phyloP scores from a whole-genome alignment of 495 filamentous ascomycete genomes.

The Talaromyces trachyspermus region DNA sequence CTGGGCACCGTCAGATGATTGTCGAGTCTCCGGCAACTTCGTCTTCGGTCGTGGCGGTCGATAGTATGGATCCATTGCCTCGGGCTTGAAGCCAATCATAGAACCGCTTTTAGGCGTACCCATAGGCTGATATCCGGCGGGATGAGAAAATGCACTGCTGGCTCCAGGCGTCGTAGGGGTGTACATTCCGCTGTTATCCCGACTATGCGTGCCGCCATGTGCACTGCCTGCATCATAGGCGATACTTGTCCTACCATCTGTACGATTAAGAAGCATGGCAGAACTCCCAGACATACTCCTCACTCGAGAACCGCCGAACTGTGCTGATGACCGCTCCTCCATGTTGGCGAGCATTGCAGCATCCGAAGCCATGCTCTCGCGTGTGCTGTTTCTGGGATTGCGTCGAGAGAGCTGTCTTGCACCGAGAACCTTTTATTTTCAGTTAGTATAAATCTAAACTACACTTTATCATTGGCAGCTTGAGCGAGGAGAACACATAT shows the following conservation, averaged over 20 bases:
- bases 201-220: conserved; percentile 38
- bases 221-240: conserved; percentile 40
- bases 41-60: conserved; percentile 68
- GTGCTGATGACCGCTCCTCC: conserved; percentile 57
- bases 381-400: conserved; percentile 51
- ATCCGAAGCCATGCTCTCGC: conserved; percentile 72
- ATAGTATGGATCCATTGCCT: conserved; percentile 68
- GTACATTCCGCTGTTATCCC: conserved; percentile 43
- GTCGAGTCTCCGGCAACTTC: conserved; percentile 45
- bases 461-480: too few relatives aligned
- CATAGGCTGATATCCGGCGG: conserved; percentile 43
- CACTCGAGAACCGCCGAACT: conserved; percentile 56
- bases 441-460: too few relatives aligned
- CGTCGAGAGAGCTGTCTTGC: conserved; percentile 86
- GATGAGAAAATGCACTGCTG: conserved; percentile 60
- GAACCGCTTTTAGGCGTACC: conserved; percentile 35
- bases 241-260: conserved; percentile 39
- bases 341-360: conserved; percentile 69
- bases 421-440: conserved; percentile 57
- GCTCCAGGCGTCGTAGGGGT: conserved; percentile 63
- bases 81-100: conserved; percentile 35
- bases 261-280: conserved; percentile 58
- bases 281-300: conserved; percentile 83
- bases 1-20: conserved; percentile 31
- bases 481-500: too few relatives aligned